These are phyloP conservation scores for Kazachstania africana DNA, from an alignment of 805 yeast genomes.

Conservation along the genomic window DNA sequence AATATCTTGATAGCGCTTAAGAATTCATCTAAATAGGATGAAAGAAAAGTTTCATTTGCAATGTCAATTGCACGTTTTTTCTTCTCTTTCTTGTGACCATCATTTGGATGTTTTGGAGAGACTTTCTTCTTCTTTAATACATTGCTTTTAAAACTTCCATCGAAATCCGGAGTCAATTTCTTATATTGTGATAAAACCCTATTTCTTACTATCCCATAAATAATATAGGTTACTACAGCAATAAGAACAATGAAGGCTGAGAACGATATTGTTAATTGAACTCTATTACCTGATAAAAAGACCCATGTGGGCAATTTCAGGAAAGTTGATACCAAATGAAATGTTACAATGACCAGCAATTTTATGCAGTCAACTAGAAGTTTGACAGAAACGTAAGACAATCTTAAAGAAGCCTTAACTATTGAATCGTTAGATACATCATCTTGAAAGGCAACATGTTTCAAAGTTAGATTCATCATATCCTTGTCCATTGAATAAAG, in stretches of 20 bases:
- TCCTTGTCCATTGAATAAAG: no score
- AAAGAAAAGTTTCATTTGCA: slow-evolving; percentile 20
- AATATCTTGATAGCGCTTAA: slow-evolving; percentile 84
- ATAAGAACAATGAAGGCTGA: slow-evolving; percentile 11
- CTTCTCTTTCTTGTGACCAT: not conserved
- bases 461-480: no score
- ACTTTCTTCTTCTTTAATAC: not conserved
- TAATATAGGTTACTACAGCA: slow-evolving; percentile 7
- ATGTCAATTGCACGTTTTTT: slow-evolving; percentile 2
- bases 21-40: slow-evolving; percentile 79
- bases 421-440: no score
- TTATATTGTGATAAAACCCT: slow-evolving; percentile 20
- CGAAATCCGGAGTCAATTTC: slow-evolving; percentile 11
- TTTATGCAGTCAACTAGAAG: no score
- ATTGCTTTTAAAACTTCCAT: not conserved
- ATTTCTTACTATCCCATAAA: slow-evolving; percentile 13
- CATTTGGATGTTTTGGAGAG: not conserved
- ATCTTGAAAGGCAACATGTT: no score
- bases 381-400: no score
- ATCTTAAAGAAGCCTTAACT: no score
- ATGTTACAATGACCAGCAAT: no score
- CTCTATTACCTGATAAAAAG: no score
- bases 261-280: slow-evolving; percentile 2
- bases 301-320: no score
- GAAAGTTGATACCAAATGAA: no score